Base-by-base conservation (phyloP, 2,329 filamentous ascomycete genomes). In the Venturia carpophila region DNA sequence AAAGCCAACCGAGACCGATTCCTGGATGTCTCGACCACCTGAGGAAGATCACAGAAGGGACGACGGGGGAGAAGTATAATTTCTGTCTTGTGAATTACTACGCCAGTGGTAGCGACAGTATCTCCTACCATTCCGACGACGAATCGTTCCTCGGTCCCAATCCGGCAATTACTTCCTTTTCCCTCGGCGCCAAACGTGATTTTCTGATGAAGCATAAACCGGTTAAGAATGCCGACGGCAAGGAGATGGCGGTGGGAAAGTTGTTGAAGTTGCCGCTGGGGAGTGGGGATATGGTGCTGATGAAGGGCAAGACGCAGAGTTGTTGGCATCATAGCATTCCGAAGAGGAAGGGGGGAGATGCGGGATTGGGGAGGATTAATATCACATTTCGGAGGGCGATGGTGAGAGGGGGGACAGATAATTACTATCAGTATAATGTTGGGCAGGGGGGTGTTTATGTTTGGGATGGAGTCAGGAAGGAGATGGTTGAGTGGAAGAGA, bases 41-140 rank as follows among this genome's bases (percentile, higher is more conserved):
- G 9, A 83, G 86, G 11, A 76, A 74, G 42, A 79, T 84, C 11
- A 85, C 88, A 1, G 88, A 93, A 74, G 79, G 81, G 5, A 83
- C 84, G 0, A 90, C 87, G 0, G 82, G 81, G n/a, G 83, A 84
- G 70, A 80, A 72, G 0, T 93, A 88, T 76, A 93, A 93, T 72
- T 91, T 92, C 72, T 89, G 87, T 67, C 80, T 93, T 1, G 88
- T 93, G 5, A 93, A 93, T 71, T 93, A 93, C 76, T 93, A 93
- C 71, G 87, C 87, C n/a, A 84, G 83, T 3, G 89, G 90, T 0
- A 78, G 84, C 6, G 89, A 93, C 73, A 90, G 87, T 69, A 93
- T 93, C 61, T 83, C 86, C 13, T 93, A 88, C 71, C 89, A 93
- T 74, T 89, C 86, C 61, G 90, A 93, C 69, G 89, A 93, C 71